phyloP scores from a whole-genome alignment of 306 rosid species.

The Vachellia collinsii region DNA sequence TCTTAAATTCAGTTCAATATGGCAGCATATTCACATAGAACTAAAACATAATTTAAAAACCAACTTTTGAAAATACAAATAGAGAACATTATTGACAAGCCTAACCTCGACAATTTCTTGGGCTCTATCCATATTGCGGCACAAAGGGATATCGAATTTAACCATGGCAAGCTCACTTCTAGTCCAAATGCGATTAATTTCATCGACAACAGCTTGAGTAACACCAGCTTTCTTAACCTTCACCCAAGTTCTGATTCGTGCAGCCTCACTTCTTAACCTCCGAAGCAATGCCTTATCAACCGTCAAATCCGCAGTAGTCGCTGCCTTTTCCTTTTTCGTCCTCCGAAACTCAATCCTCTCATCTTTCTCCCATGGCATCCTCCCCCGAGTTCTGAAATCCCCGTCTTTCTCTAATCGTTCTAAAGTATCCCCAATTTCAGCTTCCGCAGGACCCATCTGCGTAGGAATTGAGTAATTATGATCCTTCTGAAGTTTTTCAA shows the following conservation, averaged over 20 bases:
- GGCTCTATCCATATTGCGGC: constrained; percentile 90
- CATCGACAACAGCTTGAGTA: constrained; percentile 66
- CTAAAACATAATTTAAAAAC: constrained; percentile 2
- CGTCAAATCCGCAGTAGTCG: constrained; percentile 57
- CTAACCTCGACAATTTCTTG: constrained; percentile 82
- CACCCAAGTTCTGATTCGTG: constrained; percentile 66
- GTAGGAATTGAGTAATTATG: constrained; percentile 35
- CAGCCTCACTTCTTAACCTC: constrained; percentile 74
- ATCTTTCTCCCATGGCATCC: constrained; percentile 88
- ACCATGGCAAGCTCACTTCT: constrained; percentile 80
- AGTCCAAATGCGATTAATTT: constrained; percentile 62
- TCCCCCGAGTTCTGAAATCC: constrained; percentile 35
- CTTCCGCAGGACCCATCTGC: constrained; percentile 37
- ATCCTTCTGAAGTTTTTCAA: constrained; percentile 51
- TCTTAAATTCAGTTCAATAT: constrained; percentile 8
- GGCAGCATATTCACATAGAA: neutral
- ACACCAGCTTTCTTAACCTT: constrained; percentile 93
- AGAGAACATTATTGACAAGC: constrained; percentile 6
- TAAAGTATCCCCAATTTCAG: constrained; percentile 50
- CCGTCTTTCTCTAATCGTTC: constrained; percentile 40
- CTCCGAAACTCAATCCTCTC: constrained; percentile 49
- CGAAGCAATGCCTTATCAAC: constrained; percentile 63
- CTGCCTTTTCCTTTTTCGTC: constrained; percentile 51
- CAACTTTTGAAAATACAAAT: neutral
- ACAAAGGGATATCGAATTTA: constrained; percentile 73